Percentiles rank a stretch among this genome's conserved stretches.
phyloP scores from a whole-genome alignment of 495 filamentous ascomycete genomes.

The Cudoniella acicularis region DNA sequence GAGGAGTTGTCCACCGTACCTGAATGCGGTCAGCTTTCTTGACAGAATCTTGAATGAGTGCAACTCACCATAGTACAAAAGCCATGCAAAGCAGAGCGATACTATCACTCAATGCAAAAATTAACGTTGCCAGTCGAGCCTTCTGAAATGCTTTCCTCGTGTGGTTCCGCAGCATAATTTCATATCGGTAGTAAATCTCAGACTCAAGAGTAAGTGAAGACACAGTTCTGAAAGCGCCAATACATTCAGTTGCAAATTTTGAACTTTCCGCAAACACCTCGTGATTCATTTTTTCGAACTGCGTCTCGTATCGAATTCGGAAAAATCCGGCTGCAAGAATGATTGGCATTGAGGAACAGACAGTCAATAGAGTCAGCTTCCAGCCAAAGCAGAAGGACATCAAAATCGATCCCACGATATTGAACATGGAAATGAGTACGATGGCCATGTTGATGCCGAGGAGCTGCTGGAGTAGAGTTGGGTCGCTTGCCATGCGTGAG shows the following conservation, averaged over 20 bases:
- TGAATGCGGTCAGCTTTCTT: constrained; percentile 23
- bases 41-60: not conserved
- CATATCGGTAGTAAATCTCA: constrained; percentile 43
- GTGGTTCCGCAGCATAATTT: constrained; percentile 47
- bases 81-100: constrained; percentile 54
- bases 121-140: constrained; percentile 45
- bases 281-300: constrained; percentile 48
- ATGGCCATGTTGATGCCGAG: constrained; percentile 46
- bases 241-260: constrained; percentile 54
- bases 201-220: constrained; percentile 51
- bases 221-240: constrained; percentile 53
- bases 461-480: constrained; percentile 59
- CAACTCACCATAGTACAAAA: constrained; percentile 55
- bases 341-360: constrained; percentile 46
- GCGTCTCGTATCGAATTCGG: constrained; percentile 48
- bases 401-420: constrained; percentile 42
- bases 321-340: constrained; percentile 49
- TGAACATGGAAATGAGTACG: constrained; percentile 40
- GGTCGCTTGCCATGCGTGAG: constrained; percentile 50
- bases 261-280: constrained; percentile 52
- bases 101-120: constrained; percentile 50
- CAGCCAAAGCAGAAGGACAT: constrained; percentile 54
- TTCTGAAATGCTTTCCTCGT: constrained; percentile 46
- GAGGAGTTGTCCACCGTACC: constrained; percentile 31
- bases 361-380: constrained; percentile 44